phyloP scores from a whole-genome alignment of 192 early-diverging fungal species.

The Backusella parvicylindrica region DNA sequence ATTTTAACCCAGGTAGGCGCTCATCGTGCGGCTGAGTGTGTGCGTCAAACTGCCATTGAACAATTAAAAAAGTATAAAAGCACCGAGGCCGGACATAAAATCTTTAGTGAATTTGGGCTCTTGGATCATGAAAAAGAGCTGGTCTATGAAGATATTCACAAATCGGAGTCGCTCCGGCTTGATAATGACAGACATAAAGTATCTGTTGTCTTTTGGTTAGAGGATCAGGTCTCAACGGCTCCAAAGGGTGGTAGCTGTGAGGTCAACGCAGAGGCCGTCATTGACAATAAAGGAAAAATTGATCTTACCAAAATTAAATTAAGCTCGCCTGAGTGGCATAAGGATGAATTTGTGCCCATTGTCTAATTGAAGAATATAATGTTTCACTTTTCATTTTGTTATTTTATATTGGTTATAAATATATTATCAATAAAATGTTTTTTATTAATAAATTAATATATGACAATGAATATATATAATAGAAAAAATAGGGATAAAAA shows the following conservation, averaged over 20 bases:
- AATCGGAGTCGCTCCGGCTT: background rate
- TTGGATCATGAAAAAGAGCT: background rate
- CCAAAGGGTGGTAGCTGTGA: slow-evolving; percentile 8
- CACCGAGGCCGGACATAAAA: background rate
- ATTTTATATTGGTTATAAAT: too few species aligned
- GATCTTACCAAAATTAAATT: background rate
- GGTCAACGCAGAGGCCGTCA: background rate
- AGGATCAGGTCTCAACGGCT: background rate
- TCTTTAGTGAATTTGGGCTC: background rate
- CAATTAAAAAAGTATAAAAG: background rate
- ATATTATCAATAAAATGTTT: background rate
- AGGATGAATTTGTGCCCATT: slow-evolving; percentile 7
- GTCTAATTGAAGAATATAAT: background rate
- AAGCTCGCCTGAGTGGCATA: slow-evolving; percentile 6
- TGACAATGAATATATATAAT: background rate
- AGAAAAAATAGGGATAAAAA: background rate
- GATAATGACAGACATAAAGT: slow-evolving; percentile 2
- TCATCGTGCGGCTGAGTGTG: slow-evolving; percentile 21
- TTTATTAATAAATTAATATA: background rate
- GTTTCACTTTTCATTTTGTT: background rate
- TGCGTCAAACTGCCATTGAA: slow-evolving; percentile 7
- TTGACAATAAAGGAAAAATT: slow-evolving; percentile 3
- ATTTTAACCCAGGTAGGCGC: background rate
- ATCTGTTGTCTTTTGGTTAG: background rate
- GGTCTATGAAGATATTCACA: background rate